These are phyloP conservation scores for Solanum hybrid DNA, from an alignment of 305 asterid genomes.

Conservation along the genomic window DNA sequence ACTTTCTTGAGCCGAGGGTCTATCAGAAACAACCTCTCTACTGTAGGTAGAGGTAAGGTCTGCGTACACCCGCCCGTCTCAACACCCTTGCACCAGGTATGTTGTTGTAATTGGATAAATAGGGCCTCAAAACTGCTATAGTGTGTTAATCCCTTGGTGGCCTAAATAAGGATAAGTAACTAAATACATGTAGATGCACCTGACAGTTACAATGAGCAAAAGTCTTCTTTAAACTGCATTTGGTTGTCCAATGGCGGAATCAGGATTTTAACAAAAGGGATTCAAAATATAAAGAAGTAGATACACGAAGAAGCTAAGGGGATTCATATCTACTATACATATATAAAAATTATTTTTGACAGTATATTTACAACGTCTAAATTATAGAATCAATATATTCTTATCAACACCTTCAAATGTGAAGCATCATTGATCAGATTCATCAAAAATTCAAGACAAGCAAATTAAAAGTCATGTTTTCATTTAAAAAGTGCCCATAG, in stretches of 20 bases:
- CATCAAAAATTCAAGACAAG: background rate
- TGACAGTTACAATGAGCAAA: background rate
- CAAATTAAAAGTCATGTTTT: no score
- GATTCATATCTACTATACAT: background rate
- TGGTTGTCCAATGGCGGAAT: background rate
- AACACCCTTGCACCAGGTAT: background rate
- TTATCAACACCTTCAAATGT: background rate
- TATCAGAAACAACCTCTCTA: background rate
- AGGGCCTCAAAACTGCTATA: background rate
- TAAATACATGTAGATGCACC: background rate
- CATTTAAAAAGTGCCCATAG: background rate
- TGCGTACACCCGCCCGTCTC: background rate
- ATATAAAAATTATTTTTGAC: no score
- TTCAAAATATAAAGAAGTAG: background rate
- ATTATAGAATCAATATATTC: background rate
- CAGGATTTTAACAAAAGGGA: accelerated
- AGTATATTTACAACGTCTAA: background rate
- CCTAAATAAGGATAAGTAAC: background rate
- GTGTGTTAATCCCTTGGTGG: background rate
- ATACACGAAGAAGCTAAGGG: background rate
- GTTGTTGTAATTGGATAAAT: background rate
- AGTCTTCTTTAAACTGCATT: background rate
- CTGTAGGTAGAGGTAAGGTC: background rate
- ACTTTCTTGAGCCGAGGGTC: background rate
- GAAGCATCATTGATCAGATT: background rate